Evolutionary conservation across 208 protist species (phyloP).

Genomic region (Trypanosoma rangeli): DNA sequence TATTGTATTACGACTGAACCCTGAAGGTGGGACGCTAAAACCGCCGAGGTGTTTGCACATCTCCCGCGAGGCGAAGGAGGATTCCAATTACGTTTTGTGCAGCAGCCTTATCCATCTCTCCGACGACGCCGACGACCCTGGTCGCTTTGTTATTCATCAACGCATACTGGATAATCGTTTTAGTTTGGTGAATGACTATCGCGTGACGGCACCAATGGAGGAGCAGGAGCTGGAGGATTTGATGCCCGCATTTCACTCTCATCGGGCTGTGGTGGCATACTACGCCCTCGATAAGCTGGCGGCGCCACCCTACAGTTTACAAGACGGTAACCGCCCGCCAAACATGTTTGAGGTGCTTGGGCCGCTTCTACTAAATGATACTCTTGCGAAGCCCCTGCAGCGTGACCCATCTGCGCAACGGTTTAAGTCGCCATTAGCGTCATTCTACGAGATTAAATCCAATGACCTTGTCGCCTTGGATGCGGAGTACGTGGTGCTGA

Average conservation of each 20-base stretch:
- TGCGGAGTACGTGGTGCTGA: slow-evolving; percentile 88
- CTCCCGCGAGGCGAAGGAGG: slow-evolving; percentile 72
- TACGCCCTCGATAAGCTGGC: slow-evolving; percentile 79
- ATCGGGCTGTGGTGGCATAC: slow-evolving; percentile 81
- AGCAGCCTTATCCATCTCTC: slow-evolving; percentile 89
- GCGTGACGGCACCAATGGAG: slow-evolving; percentile 74
- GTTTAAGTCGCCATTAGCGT: slow-evolving; percentile 69
- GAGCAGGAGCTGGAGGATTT: slow-evolving; percentile 67
- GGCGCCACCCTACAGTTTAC: slow-evolving; percentile 54
- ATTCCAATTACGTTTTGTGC: slow-evolving; percentile 88
- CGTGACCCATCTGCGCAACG: slow-evolving; percentile 48
- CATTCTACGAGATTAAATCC: slow-evolving; percentile 66
- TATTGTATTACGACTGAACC: slow-evolving; percentile 89
- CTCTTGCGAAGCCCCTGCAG: slow-evolving; percentile 68
- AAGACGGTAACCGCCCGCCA: slow-evolving; percentile 69
- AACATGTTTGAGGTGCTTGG: slow-evolving; percentile 82
- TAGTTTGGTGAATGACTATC: slow-evolving; percentile 87
- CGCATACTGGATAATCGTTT: slow-evolving; percentile 83
- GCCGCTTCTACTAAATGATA: slow-evolving; percentile 78
- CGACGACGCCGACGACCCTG: slow-evolving; percentile 82
- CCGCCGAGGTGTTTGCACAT: slow-evolving; percentile 83
- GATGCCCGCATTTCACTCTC: slow-evolving; percentile 73
- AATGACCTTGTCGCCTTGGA: slow-evolving; percentile 87
- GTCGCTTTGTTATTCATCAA: slow-evolving; percentile 89
- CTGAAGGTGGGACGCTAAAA: slow-evolving; percentile 85